Conservation (phyloP, 2,329 filamentous ascomycete genomes). For the Epichloe typhina region DNA sequence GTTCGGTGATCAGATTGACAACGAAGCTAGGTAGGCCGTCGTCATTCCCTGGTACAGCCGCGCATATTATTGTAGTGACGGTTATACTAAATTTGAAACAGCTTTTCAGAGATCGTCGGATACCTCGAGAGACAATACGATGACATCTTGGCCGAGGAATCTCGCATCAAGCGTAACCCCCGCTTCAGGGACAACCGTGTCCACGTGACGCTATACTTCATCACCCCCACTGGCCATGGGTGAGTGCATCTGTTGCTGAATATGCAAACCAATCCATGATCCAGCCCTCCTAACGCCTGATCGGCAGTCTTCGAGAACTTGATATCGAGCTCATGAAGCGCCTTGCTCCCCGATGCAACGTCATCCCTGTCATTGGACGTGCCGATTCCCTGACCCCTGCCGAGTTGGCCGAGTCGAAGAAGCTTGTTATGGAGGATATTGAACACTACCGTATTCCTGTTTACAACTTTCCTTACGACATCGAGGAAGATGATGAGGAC, state of each 20-base stretch:
- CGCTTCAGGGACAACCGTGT: conserved; percentile 98
- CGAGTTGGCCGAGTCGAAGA: conserved; percentile 97
- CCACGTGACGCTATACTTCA: conserved; percentile 97
- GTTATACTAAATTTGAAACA: conserved; percentile 21
- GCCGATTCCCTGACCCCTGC: conserved; percentile 93
- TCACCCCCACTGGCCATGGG: conserved; percentile 94
- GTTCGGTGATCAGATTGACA: conserved; percentile 98
- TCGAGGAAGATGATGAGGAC: conserved; percentile 98
- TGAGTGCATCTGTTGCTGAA: conserved; percentile 27
- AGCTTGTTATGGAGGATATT: conserved; percentile 99
- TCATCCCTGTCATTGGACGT: conserved; percentile 97
- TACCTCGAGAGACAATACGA: conserved; percentile 99
- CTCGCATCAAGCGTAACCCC: conserved; percentile 99
- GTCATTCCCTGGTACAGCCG: not conserved
- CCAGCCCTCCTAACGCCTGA: not conserved
- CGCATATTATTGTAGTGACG: not conserved
- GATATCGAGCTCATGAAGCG: conserved; percentile 99
- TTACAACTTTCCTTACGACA: conserved; percentile 99
- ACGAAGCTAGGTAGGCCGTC: conserved; percentile 71
- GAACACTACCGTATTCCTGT: conserved; percentile 99
- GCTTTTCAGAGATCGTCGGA: conserved; percentile 94
- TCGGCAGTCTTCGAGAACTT: conserved; percentile 76
- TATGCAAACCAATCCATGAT: not conserved
- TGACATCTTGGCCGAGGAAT: conserved; percentile 97
- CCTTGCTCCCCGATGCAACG: conserved; percentile 92